A percentile compares a stretch with the other conserved stretches of the same genome.
Evolutionary conservation across 2,329 filamentous ascomycete species (phyloP).

Genomic region (Shiraia bambusicola): DNA sequence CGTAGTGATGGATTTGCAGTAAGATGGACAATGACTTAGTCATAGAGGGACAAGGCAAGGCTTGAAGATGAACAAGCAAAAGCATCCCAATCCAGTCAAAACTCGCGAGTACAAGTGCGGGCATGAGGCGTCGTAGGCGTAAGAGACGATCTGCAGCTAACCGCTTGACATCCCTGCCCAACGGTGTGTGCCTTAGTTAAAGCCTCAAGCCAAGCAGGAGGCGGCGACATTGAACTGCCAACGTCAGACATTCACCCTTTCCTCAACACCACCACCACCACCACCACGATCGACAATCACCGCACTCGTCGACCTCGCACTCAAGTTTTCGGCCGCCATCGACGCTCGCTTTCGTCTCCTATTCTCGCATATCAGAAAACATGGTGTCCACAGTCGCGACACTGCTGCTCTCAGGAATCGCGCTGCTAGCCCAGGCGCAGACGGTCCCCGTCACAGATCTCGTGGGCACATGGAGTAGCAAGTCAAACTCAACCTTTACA

Average conservation of each 20-base stretch:
- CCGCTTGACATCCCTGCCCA: conserved; percentile 21
- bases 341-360: conserved; percentile 11
- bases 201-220: conserved; percentile 12
- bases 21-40: conserved; percentile 7
- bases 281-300: conserved; percentile 3
- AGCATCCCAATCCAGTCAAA: conserved; percentile 5
- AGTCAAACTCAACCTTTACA: conserved; percentile 68
- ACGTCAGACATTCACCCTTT: conserved; percentile 9
- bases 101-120: conserved; percentile 14
- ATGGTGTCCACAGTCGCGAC: conserved; percentile 33
- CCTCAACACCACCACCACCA: conserved; percentile 4
- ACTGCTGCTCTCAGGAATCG: conserved; percentile 39
- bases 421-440: conserved; percentile 41
- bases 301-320: conserved; percentile 9
- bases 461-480: conserved; percentile 72
- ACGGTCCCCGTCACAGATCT: conserved; percentile 44
- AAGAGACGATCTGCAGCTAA: conserved; percentile 30
- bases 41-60: neutral
- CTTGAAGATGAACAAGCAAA: conserved; percentile 11
- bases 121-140: conserved; percentile 10
- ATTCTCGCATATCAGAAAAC: neutral
- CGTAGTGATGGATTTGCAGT: neutral
- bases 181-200: conserved; percentile 18
- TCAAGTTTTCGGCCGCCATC: conserved; percentile 7
- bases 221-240: conserved; percentile 20